Conservation (phyloP, 2,329 filamentous ascomycete genomes). For the Phoma sp. region DNA sequence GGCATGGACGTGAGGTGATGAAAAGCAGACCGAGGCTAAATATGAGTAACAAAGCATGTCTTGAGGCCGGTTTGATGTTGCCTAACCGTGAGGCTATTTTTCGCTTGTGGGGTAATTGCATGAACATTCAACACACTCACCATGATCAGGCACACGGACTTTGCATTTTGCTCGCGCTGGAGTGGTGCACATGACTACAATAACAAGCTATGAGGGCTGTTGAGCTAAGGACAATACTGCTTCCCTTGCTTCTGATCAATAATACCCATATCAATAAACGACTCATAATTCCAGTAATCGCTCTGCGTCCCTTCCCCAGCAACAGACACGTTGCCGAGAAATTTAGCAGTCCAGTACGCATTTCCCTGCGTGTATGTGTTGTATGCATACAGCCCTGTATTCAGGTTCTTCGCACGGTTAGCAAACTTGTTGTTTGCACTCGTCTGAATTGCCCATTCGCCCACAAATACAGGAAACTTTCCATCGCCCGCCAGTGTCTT, state of each 20-base stretch:
- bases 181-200: too few species aligned
- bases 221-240: constrained; percentile 6
- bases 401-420: constrained; percentile 34
- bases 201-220: too few species aligned
- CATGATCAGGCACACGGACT: too few species aligned
- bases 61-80: too few species aligned
- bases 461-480: constrained; percentile 40
- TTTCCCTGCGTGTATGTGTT: constrained; percentile 42
- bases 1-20: too few species aligned
- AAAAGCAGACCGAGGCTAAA: too few species aligned
- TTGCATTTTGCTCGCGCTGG: too few species aligned
- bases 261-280: constrained; percentile 15
- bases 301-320: constrained; percentile 20
- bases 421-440: constrained; percentile 42
- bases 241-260: constrained; percentile 11
- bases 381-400: constrained; percentile 44
- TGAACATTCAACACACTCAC: too few species aligned
- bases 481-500: constrained; percentile 15
- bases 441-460: constrained; percentile 46
- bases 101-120: too few species aligned
- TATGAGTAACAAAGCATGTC: too few species aligned
- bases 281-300: constrained; percentile 24
- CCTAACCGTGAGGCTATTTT: too few species aligned
- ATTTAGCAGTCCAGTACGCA: constrained; percentile 37
- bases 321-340: constrained; percentile 21